Percentiles rank a stretch among this genome's conserved stretches.
Evolutionary conservation across 2,329 filamentous ascomycete genomes (phyloP).

Genomic region (Diaporthe nobilis): DNA sequence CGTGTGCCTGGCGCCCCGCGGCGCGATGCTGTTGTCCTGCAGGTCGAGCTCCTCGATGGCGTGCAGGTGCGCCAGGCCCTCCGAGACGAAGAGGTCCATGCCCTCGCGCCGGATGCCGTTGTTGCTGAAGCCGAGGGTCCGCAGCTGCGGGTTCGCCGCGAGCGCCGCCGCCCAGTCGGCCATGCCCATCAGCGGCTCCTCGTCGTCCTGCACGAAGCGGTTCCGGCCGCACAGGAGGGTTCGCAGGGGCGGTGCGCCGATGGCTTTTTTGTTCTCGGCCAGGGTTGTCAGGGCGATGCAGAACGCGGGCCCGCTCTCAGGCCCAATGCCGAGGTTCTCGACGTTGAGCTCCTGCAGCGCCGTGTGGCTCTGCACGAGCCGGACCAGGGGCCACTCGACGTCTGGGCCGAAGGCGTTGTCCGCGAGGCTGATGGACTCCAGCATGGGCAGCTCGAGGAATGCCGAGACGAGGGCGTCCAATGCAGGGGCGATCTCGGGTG

Average conservation of each 20-base stretch:
- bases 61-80: background rate
- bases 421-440: background rate
- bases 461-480: background rate
- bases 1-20: background rate
- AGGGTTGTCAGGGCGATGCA: background rate
- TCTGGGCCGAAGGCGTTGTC: slow-evolving; percentile 4
- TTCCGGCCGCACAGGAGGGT: background rate
- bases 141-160: slow-evolving; percentile 10
- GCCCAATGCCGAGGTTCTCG: slow-evolving; percentile 3
- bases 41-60: slow-evolving; percentile 10
- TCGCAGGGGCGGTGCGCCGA: background rate
- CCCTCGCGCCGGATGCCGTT: background rate
- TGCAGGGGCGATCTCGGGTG: background rate
- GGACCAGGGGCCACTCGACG: background rate
- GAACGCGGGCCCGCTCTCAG: background rate
- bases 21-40: background rate
- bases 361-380: background rate
- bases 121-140: background rate
- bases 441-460: background rate
- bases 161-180: background rate
- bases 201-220: slow-evolving; percentile 4
- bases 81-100: background rate
- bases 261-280: background rate
- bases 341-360: background rate
- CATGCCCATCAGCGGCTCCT: background rate